These are phyloP conservation scores for Aureobasidium sp. DNA, from an alignment of 2,329 filamentous ascomycete genomes.

Conservation along the genomic window DNA sequence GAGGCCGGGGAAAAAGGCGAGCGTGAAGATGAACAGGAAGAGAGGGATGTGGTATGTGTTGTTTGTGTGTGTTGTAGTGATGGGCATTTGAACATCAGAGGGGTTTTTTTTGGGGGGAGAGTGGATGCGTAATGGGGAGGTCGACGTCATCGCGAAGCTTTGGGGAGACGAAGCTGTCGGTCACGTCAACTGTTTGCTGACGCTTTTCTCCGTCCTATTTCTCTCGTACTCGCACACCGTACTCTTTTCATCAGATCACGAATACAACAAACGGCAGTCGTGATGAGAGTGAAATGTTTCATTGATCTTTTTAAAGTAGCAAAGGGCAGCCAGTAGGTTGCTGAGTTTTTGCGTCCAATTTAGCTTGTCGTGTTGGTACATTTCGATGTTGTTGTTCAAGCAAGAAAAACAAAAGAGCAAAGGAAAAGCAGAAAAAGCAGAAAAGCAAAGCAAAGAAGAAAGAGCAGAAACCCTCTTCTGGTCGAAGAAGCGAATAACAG, in stretches of 20 bases:
- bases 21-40: slow-evolving; percentile 43
- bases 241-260: too few species aligned
- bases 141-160: neutral
- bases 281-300: too few species aligned
- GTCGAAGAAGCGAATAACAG: too few species aligned
- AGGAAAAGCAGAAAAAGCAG: neutral
- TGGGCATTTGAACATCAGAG: slow-evolving; percentile 1
- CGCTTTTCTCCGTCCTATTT: too few species aligned
- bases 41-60: slow-evolving; percentile 31
- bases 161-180: neutral
- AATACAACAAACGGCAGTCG: too few species aligned
- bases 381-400: neutral
- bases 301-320: neutral
- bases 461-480: neutral
- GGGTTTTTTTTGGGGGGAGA: too few species aligned
- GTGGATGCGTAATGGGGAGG: neutral
- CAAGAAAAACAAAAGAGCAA: neutral
- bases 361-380: neutral
- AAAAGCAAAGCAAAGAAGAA: neutral
- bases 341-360: neutral
- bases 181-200: too few species aligned
- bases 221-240: too few species aligned
- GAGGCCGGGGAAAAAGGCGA: slow-evolving; percentile 44
- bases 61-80: slow-evolving; percentile 24
- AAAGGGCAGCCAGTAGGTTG: neutral